Evolutionary conservation across 1,284 basidiomycete genomes (phyloP).

Genomic region (Mycena sp.): DNA sequence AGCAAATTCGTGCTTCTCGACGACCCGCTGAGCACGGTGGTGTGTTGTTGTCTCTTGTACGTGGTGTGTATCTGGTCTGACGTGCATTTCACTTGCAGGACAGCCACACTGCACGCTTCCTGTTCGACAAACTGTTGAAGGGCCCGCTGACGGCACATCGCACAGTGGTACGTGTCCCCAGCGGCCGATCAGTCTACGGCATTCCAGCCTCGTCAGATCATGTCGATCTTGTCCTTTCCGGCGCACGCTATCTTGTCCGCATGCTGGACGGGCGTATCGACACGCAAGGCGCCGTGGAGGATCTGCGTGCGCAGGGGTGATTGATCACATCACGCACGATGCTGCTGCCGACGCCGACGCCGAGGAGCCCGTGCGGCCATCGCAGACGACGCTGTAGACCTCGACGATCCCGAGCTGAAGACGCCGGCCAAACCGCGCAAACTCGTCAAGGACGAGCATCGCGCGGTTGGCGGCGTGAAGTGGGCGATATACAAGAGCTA

Average conservation of each 20-base stretch:
- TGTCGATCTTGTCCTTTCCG: conserved; percentile 29
- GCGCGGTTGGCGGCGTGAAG: conserved; percentile 81
- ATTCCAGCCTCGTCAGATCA: conserved; percentile 25
- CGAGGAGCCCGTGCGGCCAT: conserved; percentile 35
- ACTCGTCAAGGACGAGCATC: conserved; percentile 75
- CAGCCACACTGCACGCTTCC: conserved; percentile 76
- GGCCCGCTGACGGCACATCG: conserved; percentile 26
- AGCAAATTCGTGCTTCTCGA: conserved; percentile 76
- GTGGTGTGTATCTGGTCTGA: background rate
- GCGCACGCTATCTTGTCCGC: conserved; percentile 27
- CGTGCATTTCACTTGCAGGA: conserved; percentile 54
- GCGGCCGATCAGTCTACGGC: no score
- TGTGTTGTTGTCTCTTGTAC: conserved; percentile 46
- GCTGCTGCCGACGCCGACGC: conserved; percentile 47
- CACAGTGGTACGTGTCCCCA: conserved; percentile 28
- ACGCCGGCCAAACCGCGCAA: conserved; percentile 73
- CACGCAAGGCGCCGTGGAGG: conserved; percentile 26
- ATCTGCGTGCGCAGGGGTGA: conserved; percentile 41
- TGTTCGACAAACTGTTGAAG: conserved; percentile 52
- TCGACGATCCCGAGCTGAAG: no score
- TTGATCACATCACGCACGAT: conserved; percentile 68
- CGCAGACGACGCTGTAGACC: background rate
- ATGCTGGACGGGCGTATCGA: conserved; percentile 31
- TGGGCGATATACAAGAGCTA: conserved; percentile 85
- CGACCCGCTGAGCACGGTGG: conserved; percentile 78